Base-by-base conservation (phyloP, 2,329 filamentous ascomycete genomes). In the Diaporthe citriasiana region DNA sequence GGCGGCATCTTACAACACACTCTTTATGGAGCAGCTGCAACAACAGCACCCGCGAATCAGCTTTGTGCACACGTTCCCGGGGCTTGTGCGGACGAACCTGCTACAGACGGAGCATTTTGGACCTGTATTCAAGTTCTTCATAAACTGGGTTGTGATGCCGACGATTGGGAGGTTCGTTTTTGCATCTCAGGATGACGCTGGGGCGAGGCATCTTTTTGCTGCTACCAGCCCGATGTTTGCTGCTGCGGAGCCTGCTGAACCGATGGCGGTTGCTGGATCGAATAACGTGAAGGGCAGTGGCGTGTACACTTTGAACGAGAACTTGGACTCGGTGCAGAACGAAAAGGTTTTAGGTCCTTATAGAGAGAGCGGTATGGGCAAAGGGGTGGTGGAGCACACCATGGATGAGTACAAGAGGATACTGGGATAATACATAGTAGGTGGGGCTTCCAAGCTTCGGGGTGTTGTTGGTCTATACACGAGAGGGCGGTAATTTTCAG, bases 1-100 rank as follows among this genome's bases (percentile, higher is more conserved):
- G 40, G 79, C 87, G 22, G 85, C 84, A 71, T 85, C 84, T 47
- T 85, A 89, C 79, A 86, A 85, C 74, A 85, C 85, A 45, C 82
- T 90, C 5, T 80, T 82, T 0, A 78, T 87, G 65, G 87, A 88
- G 77, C 82, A 86, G 50, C 80, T 90, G 13, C 84, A 87, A 1
- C 78, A 78, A 12, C 76, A 82, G 47, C 82, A 87, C 71, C 85
- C 85, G 0, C 78, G 78, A 5, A 76, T 84, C 30, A 77, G 78
- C 25, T 82, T 84, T 72, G 78, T 83, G 35, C 82, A 83, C 73
- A 78, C 78, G 33, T 82, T 76, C 66, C 82, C 82, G 2, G 81
- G 81, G 4, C 73, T 79, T 10, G 81, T 83, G 10, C 55, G 55
- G 25, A 71, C 56, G 6, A 47, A 47, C n/a, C 38, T 71, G 10